These are phyloP conservation scores for Populus deltoides DNA, from an alignment of 345 rosid species.

Conservation along the genomic window DNA sequence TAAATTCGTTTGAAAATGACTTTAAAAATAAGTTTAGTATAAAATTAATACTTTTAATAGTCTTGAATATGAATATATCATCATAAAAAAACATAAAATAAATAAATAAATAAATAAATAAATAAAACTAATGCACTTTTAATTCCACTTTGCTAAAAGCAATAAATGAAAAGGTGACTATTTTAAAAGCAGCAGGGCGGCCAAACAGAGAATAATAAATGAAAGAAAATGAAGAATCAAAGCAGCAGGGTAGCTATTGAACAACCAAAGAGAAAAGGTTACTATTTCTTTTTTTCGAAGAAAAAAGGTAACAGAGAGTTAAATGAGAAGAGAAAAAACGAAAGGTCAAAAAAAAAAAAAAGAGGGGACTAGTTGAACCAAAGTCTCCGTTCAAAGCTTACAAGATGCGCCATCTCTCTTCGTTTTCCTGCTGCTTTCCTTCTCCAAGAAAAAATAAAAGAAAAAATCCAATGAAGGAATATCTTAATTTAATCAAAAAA, in stretches of 20 bases:
- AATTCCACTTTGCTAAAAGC: too few species aligned
- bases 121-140: too few species aligned
- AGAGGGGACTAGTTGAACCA: neutral
- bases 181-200: too few species aligned
- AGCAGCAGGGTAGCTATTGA: neutral
- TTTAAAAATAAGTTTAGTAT: too few species aligned
- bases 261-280: too few species aligned
- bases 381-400: slow-evolving; percentile 1
- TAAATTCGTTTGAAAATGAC: too few species aligned
- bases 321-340: neutral
- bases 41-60: too few species aligned
- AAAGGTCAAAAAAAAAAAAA: neutral
- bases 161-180: too few species aligned
- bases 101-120: too few species aligned
- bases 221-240: neutral
- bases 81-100: too few species aligned
- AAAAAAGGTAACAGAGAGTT: neutral
- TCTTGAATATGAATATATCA: too few species aligned
- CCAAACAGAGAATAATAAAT: too few species aligned
- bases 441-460: neutral
- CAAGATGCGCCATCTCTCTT: neutral
- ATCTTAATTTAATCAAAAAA: neutral
- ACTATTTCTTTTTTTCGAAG: neutral
- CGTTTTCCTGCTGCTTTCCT: neutral
- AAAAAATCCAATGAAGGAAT: neutral